Evolutionary conservation across 179 eudicot genomes (phyloP), one percentile per base, ranked within the genome.

Genomic region (Silene vulgaris): DNA sequence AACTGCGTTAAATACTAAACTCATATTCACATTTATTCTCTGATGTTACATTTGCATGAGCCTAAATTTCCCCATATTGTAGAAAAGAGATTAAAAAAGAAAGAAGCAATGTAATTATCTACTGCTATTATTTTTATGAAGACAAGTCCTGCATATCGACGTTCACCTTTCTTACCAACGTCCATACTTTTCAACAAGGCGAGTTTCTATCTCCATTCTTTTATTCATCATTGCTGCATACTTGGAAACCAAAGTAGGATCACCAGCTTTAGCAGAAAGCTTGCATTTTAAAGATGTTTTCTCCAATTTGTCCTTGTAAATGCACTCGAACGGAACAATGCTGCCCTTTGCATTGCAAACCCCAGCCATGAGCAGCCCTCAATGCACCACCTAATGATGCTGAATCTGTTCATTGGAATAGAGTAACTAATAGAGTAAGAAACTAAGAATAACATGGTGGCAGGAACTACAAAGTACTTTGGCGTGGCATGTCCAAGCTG

Each of bases 301-400:
- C 59, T 89, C 97, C 79, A 87, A 59, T 81, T 88, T 91, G 77
- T 88, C 85, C 56, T 72, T 76, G 79, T 89, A 93, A 86, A 93
- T 78, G 73, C 45, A 26, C 52, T 83, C 84, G 59, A 90, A 87
- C 23, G 96, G 96, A 65, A 90, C 86, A 80, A 93, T 91, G 4
- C 69, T 79, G 30, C 91, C 93, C 79, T 83, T 88, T 73, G 87
- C 80, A 52, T 90, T 79, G 90, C 98, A 93, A 75, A 93, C 68
- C 68, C 97, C 93, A 93, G 11, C 96, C 96, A 71, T 93, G 98
- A 65, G 98, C 98, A 13, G 98, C 97, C 84, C 98, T 85, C 74
- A 93, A 61, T 56, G 98, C 98, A 32, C 86, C 98, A 9, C 98
- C 98, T 52, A 93, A 74, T 0, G 98, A 93, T 8, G 98, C 98